phyloP scores from a whole-genome alignment of 768 basidiomycete genomes.

The Agrocybe chaxingu region DNA sequence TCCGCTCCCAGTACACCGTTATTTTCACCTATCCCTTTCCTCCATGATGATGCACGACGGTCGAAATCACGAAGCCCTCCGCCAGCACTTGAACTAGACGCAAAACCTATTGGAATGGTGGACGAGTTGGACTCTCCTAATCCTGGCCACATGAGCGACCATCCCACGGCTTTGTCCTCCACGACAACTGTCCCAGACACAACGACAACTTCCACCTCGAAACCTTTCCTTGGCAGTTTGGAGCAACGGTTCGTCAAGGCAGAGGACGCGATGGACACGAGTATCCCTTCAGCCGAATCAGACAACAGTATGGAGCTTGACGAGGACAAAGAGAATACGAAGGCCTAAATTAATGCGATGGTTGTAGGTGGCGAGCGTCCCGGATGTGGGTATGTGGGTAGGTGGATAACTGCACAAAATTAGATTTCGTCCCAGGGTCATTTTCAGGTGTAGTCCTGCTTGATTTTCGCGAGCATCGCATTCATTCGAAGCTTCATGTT shows the following conservation, averaged over 20 bases:
- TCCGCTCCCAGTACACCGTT: conserved; percentile 74
- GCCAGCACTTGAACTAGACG: conserved; percentile 56
- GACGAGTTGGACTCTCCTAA: conserved; percentile 84
- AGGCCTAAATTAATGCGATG: conserved; percentile 20
- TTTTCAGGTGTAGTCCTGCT: conserved; percentile 47
- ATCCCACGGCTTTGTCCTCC: conserved; percentile 65
- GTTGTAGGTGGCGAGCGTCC: conserved; percentile 8
- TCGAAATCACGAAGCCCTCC: conserved; percentile 79
- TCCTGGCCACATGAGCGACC: conserved; percentile 82
- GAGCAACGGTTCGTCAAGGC: conserved; percentile 64
- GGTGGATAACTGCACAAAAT: neutral
- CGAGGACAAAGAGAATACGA: conserved; percentile 53
- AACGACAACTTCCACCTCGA: conserved; percentile 17
- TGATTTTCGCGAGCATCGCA: conserved; percentile 82
- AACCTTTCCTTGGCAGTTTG: conserved; percentile 54
- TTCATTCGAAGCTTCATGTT: conserved; percentile 87
- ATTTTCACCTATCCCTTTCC: conserved; percentile 85
- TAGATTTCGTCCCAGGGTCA: too few relatives aligned
- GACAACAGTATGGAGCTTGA: conserved; percentile 45
- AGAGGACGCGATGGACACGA: conserved; percentile 27
- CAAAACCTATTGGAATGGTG: conserved; percentile 68
- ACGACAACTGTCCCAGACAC: conserved; percentile 44
- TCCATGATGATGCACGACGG: conserved; percentile 78
- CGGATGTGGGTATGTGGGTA: conserved; percentile 4
- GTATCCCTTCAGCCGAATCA: conserved; percentile 21